Conservation (phyloP, 345 rosid genomes). For the Brassica carinata region DNA sequence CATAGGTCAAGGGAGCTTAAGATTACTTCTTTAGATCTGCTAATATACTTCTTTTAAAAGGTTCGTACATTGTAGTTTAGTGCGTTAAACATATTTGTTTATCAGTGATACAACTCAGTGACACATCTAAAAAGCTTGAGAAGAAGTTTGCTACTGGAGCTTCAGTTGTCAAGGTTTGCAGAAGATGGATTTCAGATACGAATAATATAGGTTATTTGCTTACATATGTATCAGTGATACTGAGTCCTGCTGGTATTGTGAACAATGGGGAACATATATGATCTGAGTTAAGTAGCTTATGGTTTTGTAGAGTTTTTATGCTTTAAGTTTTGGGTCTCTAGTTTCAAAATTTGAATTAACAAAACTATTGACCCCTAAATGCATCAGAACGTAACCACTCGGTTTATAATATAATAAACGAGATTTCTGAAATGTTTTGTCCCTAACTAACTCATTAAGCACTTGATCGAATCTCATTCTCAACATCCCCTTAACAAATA, state of each 20-base stretch:
- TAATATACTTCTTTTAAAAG: too few relatives aligned
- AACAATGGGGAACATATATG: background rate
- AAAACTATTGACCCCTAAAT: background rate
- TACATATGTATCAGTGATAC: background rate
- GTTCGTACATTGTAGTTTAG: background rate
- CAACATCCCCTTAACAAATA: too few relatives aligned
- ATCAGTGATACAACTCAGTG: slow-evolving; percentile 86
- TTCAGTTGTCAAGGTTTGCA: slow-evolving; percentile 85
- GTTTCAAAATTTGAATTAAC: background rate
- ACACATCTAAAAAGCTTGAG: slow-evolving; percentile 90
- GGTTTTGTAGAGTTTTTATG: background rate
- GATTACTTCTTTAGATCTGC: background rate
- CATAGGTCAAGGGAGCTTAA: background rate
- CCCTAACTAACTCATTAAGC: too few relatives aligned
- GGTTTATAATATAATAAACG: background rate
- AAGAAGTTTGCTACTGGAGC: slow-evolving; percentile 97
- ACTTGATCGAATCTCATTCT: too few relatives aligned
- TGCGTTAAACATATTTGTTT: background rate
- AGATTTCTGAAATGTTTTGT: too few relatives aligned
- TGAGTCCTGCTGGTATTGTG: background rate
- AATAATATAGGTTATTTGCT: slow-evolving; percentile 1
- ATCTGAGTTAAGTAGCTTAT: background rate
- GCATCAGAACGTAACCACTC: background rate
- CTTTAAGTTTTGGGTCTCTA: too few relatives aligned
- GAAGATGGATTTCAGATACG: slow-evolving; percentile 10